phyloP scores from a whole-genome alignment of 2,329 filamentous ascomycete genomes.

The Dendryphion nanum region DNA sequence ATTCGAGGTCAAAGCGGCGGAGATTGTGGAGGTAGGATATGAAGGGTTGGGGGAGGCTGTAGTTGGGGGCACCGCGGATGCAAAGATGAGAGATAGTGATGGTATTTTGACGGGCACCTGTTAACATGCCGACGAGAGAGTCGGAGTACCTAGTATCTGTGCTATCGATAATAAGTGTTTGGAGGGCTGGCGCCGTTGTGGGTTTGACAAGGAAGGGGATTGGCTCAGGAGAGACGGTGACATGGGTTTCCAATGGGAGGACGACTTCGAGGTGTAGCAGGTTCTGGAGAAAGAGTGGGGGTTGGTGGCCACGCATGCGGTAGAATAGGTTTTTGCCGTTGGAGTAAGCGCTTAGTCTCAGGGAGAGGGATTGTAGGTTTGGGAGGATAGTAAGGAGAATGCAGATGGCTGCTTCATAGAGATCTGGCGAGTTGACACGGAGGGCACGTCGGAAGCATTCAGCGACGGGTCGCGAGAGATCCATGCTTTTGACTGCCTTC shows the following conservation, averaged over 20 bases:
- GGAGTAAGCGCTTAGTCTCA: neutral
- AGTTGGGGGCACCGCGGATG: neutral
- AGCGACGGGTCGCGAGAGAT: neutral
- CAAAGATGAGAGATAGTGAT: neutral
- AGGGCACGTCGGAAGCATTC: neutral
- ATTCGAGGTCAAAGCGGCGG: neutral
- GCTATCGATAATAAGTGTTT: neutral
- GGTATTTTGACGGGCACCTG: neutral
- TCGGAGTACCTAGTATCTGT: neutral
- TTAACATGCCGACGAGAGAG: neutral
- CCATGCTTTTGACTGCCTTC: neutral
- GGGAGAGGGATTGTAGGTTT: neutral
- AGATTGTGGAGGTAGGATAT: neutral
- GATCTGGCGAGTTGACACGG: neutral
- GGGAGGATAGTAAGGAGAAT: neutral
- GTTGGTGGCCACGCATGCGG: neutral
- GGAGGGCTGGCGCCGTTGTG: neutral
- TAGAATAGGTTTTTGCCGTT: neutral
- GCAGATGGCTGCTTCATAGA: neutral
- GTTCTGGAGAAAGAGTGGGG: neutral
- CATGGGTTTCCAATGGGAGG: neutral
- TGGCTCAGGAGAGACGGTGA: neutral
- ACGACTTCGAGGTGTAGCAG: neutral
- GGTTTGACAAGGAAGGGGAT: neutral
- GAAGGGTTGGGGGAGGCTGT: neutral